Conservation (phyloP, 306 rosid genomes). For the Cicer pinnatifidum region DNA sequence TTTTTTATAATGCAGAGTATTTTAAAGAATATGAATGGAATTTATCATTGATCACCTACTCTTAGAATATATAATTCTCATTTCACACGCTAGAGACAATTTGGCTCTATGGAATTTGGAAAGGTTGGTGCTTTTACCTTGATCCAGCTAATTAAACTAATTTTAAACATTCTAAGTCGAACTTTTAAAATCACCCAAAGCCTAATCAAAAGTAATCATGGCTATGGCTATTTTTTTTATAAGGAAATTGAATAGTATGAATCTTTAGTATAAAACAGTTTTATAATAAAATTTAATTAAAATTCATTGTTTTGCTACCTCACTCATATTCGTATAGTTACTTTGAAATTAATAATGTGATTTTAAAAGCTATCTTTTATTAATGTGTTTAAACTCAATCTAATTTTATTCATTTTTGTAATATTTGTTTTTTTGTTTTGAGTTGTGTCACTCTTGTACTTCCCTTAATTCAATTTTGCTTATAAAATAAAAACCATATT, state of each 20-base stretch:
- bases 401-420: too few relatives aligned
- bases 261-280: too few relatives aligned
- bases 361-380: too few relatives aligned
- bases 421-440: too few relatives aligned
- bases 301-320: too few relatives aligned
- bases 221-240: slow-evolving; percentile 34
- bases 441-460: too few relatives aligned
- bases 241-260: too few relatives aligned
- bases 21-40: slow-evolving; percentile 8
- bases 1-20: not conserved
- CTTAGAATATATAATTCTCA: not conserved
- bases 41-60: slow-evolving; percentile 24
- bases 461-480: too few relatives aligned
- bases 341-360: too few relatives aligned
- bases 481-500: not conserved
- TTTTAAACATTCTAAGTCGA: slow-evolving; percentile 34
- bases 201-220: slow-evolving; percentile 43
- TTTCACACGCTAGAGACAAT: slow-evolving; percentile 38
- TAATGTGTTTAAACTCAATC: too few relatives aligned
- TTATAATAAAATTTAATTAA: too few relatives aligned
- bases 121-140: slow-evolving; percentile 41
- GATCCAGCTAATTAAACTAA: slow-evolving; percentile 43
- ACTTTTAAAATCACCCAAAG: slow-evolving; percentile 37
- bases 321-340: too few relatives aligned
- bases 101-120: slow-evolving; percentile 25